These are phyloP conservation scores for Pseudognaphalium luteoalbum DNA, from an alignment of 129 eudicot species.

Conservation along the genomic window DNA sequence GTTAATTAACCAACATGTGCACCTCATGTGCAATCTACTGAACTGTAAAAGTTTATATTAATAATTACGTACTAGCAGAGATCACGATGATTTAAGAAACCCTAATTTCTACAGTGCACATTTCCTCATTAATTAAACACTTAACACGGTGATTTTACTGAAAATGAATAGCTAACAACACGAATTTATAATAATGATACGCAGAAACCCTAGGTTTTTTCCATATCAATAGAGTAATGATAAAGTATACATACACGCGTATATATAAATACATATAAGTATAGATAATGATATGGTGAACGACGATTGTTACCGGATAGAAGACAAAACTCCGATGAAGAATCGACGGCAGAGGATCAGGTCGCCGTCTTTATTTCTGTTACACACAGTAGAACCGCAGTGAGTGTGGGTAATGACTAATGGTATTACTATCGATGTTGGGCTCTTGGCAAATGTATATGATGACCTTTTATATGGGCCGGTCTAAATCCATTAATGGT, in stretches of 20 bases:
- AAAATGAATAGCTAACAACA: background rate
- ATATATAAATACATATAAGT: background rate
- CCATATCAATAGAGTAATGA: constrained; percentile 10
- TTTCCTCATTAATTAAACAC: background rate
- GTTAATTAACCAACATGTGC: background rate
- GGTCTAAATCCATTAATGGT: too few species aligned
- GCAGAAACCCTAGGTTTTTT: constrained; percentile 34
- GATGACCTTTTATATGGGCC: constrained; percentile 1
- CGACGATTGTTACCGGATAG: background rate
- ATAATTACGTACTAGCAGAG: background rate
- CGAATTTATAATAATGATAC: background rate
- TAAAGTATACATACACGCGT: background rate
- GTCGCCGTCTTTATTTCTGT: constrained; percentile 16
- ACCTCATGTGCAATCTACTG: background rate
- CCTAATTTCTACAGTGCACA: constrained; percentile 5
- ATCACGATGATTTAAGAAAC: background rate
- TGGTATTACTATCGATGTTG: constrained; percentile 17
- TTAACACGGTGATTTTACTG: background rate
- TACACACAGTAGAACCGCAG: background rate
- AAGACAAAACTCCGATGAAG: constrained; percentile 31
- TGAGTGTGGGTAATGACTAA: constrained; percentile 10
- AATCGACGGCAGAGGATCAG: constrained; percentile 29
- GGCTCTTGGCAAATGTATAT: constrained; percentile 14
- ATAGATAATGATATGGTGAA: background rate
- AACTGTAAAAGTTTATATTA: background rate